These are phyloP conservation scores for Persicaria maculosa DNA, from an alignment of 148 eudicot species.

Conservation along the genomic window DNA sequence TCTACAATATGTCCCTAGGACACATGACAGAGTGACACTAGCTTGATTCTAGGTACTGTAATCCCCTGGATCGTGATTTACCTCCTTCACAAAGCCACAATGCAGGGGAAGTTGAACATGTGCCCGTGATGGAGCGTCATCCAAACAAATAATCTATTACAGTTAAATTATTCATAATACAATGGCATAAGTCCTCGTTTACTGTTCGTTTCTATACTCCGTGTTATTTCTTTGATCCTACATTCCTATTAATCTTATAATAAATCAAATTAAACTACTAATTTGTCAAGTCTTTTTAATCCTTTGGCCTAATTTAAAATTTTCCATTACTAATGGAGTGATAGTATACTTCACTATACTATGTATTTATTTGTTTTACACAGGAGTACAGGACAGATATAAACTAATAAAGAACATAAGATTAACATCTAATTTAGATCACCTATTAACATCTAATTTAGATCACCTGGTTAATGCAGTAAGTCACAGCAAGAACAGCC, in stretches of 20 bases:
- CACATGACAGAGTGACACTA: not conserved
- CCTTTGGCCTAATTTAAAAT: not conserved
- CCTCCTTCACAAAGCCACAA: not conserved
- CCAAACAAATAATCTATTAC: not conserved
- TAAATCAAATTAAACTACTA: not conserved
- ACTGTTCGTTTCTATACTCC: not conserved
- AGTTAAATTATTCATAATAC: not conserved
- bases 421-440: not conserved
- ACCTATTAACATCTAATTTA: conserved; percentile 32
- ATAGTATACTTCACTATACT: not conserved
- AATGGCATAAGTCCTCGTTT: not conserved
- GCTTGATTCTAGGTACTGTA: not conserved
- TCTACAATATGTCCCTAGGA: not conserved
- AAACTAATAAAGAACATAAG: not conserved
- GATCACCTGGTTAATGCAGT: conserved; percentile 89
- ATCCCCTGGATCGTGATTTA: not conserved
- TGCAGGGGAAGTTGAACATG: not conserved
- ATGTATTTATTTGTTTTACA: not conserved
- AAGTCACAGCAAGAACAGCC: conserved; percentile 98
- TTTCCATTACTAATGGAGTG: not conserved
- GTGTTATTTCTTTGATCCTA: too few relatives aligned
- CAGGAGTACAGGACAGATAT: not conserved
- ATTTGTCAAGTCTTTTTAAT: not conserved
- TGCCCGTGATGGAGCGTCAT: too few relatives aligned
- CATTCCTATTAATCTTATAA: not conserved